Conservation (phyloP, 148 eudicot species). For the Vaccinium vitisidaea region DNA sequence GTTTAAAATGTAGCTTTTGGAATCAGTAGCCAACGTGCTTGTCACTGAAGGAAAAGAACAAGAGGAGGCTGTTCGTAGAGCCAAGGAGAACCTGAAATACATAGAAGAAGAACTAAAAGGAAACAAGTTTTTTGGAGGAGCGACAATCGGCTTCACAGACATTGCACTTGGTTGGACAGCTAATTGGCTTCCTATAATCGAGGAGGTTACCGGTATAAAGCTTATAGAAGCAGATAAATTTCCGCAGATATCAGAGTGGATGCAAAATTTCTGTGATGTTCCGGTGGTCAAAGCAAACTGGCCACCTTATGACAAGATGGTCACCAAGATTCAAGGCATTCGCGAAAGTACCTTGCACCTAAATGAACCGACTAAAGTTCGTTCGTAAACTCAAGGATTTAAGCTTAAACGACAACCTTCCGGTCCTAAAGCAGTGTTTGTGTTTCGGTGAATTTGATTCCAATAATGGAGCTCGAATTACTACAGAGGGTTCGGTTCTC, state of each 20-base stretch:
- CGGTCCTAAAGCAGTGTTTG: not conserved
- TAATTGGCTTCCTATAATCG: conserved; percentile 23
- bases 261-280: conserved; percentile 23
- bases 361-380: not conserved
- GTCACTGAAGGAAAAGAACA: conserved; percentile 17
- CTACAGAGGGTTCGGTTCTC: not conserved
- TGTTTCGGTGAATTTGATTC: not conserved
- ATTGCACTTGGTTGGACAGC: conserved; percentile 35
- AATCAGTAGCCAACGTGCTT: conserved; percentile 14
- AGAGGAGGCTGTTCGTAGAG: conserved; percentile 20
- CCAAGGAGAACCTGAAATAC: conserved; percentile 23
- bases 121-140: conserved; percentile 35
- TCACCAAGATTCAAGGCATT: conserved; percentile 24
- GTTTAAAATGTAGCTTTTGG: conserved; percentile 15
- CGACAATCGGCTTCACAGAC: conserved; percentile 29
- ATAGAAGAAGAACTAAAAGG: conserved; percentile 25
- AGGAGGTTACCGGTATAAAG: conserved; percentile 23
- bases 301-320: conserved; percentile 29
- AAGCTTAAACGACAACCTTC: not conserved
- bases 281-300: conserved; percentile 27
- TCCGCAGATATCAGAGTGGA: conserved; percentile 29
- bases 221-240: conserved; percentile 21
- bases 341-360: conserved; percentile 16
- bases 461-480: not conserved
- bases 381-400: not conserved